Base-by-base conservation (phyloP, 2,329 filamentous ascomycete species). In the Talaromyces verruculosus region DNA sequence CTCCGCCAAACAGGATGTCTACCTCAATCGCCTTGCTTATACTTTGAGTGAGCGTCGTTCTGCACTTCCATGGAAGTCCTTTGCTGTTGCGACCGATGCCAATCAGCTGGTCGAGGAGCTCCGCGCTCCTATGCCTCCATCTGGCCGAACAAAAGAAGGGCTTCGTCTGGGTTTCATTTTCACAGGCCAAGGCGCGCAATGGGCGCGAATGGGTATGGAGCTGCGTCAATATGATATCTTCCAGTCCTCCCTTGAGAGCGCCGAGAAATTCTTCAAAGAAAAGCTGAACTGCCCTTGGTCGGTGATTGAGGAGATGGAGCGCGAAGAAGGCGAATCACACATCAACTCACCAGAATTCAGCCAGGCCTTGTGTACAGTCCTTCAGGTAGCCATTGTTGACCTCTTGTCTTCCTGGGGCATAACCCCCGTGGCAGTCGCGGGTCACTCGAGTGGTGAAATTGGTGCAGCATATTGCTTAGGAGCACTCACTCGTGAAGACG, bases 361-460 rank as follows among this genome's bases (percentile, higher is more conserved):
- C 15, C 65, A 66, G 51, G 25, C 64, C 5, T 41, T 66, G 8
- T 63, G 64, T 43, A 45, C 60, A n/a, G 64, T 63, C 11, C 64
- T 86, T 1, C 84, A 86, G 69, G 71, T 86, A 2, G 80, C 79
- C 1, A 69, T 85, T 6, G 77, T 79, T 0, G 75, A 80, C 15
- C 73, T 85, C 2, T 72, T 86, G 1, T 55, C 75, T 30, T 78
- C 79, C 2, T 84, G 79, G 78, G 77, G 76, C 0, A 73, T 85
- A n/a, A 68, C 66, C 8, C 80, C 82, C 0, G 55, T 69, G 0
- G 76, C 74, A 4, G 81, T 83, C 0, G 73, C 77, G 3, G 81
- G 83, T 0, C 83, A 85, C 68, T 84, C 81, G 0, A 79, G 75
- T 58, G 83, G 83, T 15, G 83, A 85, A 65, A 84, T 84, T 35